Evolutionary conservation across 495 filamentous ascomycete species (phyloP).

Genomic region (Aspergillus affinis): DNA sequence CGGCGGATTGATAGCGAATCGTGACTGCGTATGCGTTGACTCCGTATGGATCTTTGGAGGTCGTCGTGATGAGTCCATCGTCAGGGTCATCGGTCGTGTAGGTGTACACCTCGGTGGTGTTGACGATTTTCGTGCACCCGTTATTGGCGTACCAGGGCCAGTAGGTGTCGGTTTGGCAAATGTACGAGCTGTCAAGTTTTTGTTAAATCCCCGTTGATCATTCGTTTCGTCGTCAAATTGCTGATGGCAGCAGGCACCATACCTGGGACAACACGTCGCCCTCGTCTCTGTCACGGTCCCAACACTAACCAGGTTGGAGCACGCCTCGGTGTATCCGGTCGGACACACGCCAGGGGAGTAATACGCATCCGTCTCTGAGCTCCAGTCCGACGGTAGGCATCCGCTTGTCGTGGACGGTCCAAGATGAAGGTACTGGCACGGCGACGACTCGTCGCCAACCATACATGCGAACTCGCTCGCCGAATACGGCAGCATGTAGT

Average conservation of each 20-base stretch:
- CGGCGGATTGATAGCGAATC: neutral
- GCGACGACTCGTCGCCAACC: neutral
- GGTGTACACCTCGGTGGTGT: neutral
- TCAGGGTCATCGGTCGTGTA: neutral
- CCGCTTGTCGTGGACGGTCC: neutral
- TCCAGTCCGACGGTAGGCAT: neutral
- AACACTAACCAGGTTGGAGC: neutral
- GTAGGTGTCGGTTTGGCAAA: slow-evolving; percentile 1
- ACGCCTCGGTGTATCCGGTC: neutral
- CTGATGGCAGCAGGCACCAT: neutral
- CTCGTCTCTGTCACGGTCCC: neutral
- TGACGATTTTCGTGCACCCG: neutral
- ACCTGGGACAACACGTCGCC: slow-evolving; percentile 2
- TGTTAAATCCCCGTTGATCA: neutral
- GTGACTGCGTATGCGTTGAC: neutral
- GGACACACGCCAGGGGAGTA: slow-evolving; percentile 2
- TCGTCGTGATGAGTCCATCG: neutral
- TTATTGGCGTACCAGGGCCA: neutral
- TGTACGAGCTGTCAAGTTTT: neutral
- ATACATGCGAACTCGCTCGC: neutral
- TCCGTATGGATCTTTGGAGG: neutral
- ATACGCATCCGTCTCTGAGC: neutral
- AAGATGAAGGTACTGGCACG: neutral
- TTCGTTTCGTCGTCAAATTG: neutral
- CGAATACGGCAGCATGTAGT: neutral